Percentiles rank a stretch among this genome's conserved stretches.
Evolutionary conservation across 163 green algal species (phyloP).

Genomic region (Scenedesmus sp.): DNA sequence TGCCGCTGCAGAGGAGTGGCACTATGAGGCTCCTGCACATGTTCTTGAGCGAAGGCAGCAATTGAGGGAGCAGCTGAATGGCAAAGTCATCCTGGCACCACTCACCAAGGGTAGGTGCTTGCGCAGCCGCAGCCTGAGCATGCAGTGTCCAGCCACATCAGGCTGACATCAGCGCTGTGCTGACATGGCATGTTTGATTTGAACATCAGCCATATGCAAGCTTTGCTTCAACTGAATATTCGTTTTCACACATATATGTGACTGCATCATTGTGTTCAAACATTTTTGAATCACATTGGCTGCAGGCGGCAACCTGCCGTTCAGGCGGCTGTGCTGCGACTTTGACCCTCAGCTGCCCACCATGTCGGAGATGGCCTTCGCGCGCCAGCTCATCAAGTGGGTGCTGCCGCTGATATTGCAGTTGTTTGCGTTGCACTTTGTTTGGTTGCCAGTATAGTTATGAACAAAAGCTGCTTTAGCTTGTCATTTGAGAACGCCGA

Average conservation of each 20-base stretch:
- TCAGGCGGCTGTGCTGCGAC: slow-evolving; percentile 76
- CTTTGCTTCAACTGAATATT: neutral
- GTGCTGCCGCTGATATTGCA: neutral
- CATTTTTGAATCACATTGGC: neutral
- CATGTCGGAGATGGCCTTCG: slow-evolving; percentile 81
- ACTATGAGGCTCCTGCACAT: slow-evolving; percentile 26
- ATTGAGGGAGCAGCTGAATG: neutral
- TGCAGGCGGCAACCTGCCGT: slow-evolving; percentile 77
- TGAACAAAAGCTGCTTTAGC: too few species aligned
- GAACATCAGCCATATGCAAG: neutral
- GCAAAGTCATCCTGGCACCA: slow-evolving; percentile 5
- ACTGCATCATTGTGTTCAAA: too few species aligned
- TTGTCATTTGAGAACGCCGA: too few species aligned
- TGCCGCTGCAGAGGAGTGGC: slow-evolving; percentile 36
- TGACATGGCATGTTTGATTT: neutral
- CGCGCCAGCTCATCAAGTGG: slow-evolving; percentile 69
- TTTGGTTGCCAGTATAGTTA: too few species aligned
- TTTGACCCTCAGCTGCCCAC: slow-evolving; percentile 72
- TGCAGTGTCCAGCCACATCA: too few species aligned
- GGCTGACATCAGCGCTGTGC: too few species aligned
- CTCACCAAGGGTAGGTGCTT: slow-evolving; percentile 4
- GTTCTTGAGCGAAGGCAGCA: slow-evolving; percentile 30
- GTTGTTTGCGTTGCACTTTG: neutral
- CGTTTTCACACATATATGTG: too few species aligned
- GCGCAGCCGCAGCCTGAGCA: neutral